phyloP scores from a whole-genome alignment of 192 early-diverging fungal species.

The Backusella tuberculispora region DNA sequence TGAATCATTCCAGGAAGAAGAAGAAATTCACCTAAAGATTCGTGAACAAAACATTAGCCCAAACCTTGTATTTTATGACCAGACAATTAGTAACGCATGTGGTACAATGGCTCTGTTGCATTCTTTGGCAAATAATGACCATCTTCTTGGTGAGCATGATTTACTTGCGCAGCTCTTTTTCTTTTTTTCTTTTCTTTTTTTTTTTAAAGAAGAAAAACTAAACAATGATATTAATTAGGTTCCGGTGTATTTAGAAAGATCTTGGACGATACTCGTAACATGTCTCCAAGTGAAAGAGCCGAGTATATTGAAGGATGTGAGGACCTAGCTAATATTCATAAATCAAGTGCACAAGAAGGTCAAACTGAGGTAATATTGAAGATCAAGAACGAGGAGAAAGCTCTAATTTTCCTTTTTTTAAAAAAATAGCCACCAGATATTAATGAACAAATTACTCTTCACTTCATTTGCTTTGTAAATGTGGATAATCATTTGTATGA shows the following conservation, averaged over 20 bases:
- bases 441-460: conserved; percentile 79
- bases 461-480: conserved; percentile 84
- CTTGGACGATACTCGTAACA: conserved; percentile 58
- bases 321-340: conserved; percentile 59
- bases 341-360: conserved; percentile 54
- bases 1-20: conserved; percentile 54
- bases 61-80: conserved; percentile 76
- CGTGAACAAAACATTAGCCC: conserved; percentile 55
- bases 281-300: conserved; percentile 77
- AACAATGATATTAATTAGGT: conserved; percentile 30
- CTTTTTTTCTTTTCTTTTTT: neutral
- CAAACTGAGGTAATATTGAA: conserved; percentile 52
- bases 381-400: too few species aligned
- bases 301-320: conserved; percentile 66
- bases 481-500: conserved; percentile 82
- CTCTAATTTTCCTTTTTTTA: neutral
- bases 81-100: conserved; percentile 91
- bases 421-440: conserved; percentile 54
- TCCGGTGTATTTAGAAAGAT: conserved; percentile 66
- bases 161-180: too few species aligned
- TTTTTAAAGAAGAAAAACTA: neutral
- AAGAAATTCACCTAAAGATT: conserved; percentile 48
- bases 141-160: conserved; percentile 42
- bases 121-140: conserved; percentile 77
- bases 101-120: conserved; percentile 95